Evolutionary conservation across 73 alveolate species (phyloP).

Genomic region (Diophrys sp.): DNA sequence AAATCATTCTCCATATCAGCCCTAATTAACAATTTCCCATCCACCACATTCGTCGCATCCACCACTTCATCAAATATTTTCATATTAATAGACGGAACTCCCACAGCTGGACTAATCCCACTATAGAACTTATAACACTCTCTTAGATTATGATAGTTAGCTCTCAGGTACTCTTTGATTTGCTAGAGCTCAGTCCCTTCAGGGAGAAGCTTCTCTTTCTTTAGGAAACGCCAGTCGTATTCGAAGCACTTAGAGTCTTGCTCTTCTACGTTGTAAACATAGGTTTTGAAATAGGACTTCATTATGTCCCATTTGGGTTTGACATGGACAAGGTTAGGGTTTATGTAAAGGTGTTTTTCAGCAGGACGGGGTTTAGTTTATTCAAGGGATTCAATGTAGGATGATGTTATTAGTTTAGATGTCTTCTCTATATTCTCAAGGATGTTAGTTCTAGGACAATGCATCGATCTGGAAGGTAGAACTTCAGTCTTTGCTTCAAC

Average conservation of each 20-base stretch:
- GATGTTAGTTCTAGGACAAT: constrained; percentile 41
- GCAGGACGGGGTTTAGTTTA: constrained; percentile 37
- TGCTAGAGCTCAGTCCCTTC: constrained; percentile 24
- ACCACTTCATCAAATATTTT: constrained; percentile 53
- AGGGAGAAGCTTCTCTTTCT: constrained; percentile 40
- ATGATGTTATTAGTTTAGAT: background rate
- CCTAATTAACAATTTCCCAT: constrained; percentile 25
- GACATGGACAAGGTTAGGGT: background rate
- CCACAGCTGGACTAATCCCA: constrained; percentile 55
- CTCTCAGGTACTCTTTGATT: constrained; percentile 11
- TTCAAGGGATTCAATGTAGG: constrained; percentile 14
- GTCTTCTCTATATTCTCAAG: constrained; percentile 40
- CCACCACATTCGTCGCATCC: constrained; percentile 22
- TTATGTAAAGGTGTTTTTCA: too few species aligned
- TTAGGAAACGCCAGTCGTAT: constrained; percentile 70
- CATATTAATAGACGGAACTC: constrained; percentile 45
- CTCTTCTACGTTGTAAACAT: background rate
- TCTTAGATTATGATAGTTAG: constrained; percentile 20
- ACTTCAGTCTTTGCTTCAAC: constrained; percentile 11
- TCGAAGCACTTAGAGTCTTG: constrained; percentile 63
- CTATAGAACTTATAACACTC: constrained; percentile 60
- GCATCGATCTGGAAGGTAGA: constrained; percentile 2
- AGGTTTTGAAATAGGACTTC: background rate
- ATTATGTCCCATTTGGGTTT: background rate
- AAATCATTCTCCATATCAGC: constrained; percentile 65